phyloP scores from a whole-genome alignment of 768 basidiomycete species.

The Pleurotus giganteus region DNA sequence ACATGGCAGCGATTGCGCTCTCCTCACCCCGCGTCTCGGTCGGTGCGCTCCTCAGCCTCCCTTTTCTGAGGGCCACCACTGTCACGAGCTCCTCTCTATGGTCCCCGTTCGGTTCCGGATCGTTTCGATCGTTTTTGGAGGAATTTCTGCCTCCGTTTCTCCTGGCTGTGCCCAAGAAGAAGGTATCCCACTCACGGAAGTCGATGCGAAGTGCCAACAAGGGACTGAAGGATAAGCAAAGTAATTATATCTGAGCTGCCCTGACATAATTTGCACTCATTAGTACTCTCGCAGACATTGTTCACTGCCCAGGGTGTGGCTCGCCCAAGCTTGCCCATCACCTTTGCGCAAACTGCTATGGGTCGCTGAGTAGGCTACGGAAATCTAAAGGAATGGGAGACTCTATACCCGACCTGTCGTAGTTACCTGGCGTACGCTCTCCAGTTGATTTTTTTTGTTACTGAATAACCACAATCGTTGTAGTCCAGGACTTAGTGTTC shows the following conservation, averaged over 20 bases:
- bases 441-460: too few relatives aligned
- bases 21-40: slow-evolving; percentile 20
- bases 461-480: too few relatives aligned
- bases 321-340: slow-evolving; percentile 86
- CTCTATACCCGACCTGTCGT: slow-evolving; percentile 38
- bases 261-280: slow-evolving; percentile 4
- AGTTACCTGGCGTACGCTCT: neutral
- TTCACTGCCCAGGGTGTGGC: slow-evolving; percentile 89
- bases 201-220: slow-evolving; percentile 95
- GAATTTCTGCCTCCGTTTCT: slow-evolving; percentile 85
- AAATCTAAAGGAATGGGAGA: slow-evolving; percentile 38
- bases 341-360: slow-evolving; percentile 81
- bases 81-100: slow-evolving; percentile 21
- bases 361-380: slow-evolving; percentile 63
- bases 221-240: slow-evolving; percentile 90
- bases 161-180: slow-evolving; percentile 92
- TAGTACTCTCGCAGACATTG: slow-evolving; percentile 61
- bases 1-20: slow-evolving; percentile 11
- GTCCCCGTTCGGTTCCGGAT: slow-evolving; percentile 19
- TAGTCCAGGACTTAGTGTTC: too few relatives aligned
- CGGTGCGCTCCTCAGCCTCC: slow-evolving; percentile 10
- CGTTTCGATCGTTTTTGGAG: slow-evolving; percentile 43
- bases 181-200: slow-evolving; percentile 90
- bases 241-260: slow-evolving; percentile 40
- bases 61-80: slow-evolving; percentile 16